Percentiles rank a stretch among this genome's conserved stretches.
Evolutionary conservation across 208 protist genomes (phyloP).

Genomic region (Crithidia expoeki): DNA sequence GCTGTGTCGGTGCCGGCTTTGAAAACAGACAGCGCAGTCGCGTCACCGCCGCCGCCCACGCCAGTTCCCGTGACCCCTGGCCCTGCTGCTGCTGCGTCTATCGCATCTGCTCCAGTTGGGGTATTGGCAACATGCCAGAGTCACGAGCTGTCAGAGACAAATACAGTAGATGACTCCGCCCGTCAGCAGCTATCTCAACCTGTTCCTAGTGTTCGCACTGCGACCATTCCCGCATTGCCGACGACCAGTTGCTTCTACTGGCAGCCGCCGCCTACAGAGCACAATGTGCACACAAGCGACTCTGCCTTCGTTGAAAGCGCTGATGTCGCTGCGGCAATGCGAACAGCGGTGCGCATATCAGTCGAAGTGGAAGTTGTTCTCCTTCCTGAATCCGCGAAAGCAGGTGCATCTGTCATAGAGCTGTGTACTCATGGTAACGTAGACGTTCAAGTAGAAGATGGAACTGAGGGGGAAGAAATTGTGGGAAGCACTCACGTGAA

Average conservation of each 20-base stretch:
- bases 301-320: neutral
- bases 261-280: neutral
- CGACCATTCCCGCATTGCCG: conserved; percentile 7
- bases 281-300: neutral
- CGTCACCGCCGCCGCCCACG: neutral
- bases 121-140: neutral
- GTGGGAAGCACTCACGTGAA: conserved; percentile 7
- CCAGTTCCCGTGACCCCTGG: neutral
- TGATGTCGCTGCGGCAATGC: neutral
- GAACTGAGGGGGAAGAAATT: conserved; percentile 6
- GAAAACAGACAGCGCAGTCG: neutral
- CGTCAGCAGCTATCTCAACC: neutral
- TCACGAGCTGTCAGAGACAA: neutral
- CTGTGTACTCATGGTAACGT: neutral
- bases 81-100: neutral
- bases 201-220: neutral
- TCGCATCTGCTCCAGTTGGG: neutral
- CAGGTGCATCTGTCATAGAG: neutral
- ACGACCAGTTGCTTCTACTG: conserved; percentile 25
- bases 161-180: neutral
- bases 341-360: neutral
- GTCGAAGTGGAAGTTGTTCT: conserved; percentile 19
- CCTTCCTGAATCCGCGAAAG: neutral
- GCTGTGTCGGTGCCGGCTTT: conserved; percentile 1
- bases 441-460: neutral